Evolutionary conservation across 2,329 filamentous ascomycete species (phyloP).

Genomic region (Cercospora berteroae): DNA sequence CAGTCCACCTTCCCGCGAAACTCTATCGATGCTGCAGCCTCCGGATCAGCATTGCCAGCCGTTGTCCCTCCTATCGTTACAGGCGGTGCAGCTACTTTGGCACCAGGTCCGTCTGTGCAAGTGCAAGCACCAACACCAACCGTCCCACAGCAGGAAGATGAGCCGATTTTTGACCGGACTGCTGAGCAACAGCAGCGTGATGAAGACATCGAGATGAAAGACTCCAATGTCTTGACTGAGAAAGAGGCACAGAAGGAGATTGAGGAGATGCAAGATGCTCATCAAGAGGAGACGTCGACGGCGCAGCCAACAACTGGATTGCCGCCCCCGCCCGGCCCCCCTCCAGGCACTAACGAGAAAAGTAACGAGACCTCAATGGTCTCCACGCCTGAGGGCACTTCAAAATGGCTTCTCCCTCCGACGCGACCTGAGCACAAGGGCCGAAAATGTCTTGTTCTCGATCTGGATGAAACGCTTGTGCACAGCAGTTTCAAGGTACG

Average conservation of each 20-base stretch:
- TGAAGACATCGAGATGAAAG: slow-evolving; percentile 60
- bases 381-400: slow-evolving; percentile 49
- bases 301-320: slow-evolving; percentile 36
- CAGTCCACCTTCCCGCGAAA: slow-evolving; percentile 5
- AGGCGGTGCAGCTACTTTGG: background rate
- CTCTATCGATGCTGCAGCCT: background rate
- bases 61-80: slow-evolving; percentile 5
- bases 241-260: slow-evolving; percentile 46
- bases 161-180: slow-evolving; percentile 50
- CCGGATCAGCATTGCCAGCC: background rate
- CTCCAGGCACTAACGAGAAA: slow-evolving; percentile 24
- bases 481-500: slow-evolving; percentile 97
- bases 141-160: slow-evolving; percentile 40
- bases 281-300: slow-evolving; percentile 12
- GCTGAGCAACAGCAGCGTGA: slow-evolving; percentile 51
- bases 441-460: slow-evolving; percentile 90
- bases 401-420: slow-evolving; percentile 77
- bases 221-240: slow-evolving; percentile 50
- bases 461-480: slow-evolving; percentile 93
- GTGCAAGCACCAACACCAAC: slow-evolving; percentile 49
- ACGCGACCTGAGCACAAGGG: slow-evolving; percentile 76
- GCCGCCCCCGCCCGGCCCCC: slow-evolving; percentile 57
- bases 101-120: slow-evolving; percentile 37
- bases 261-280: slow-evolving; percentile 21
- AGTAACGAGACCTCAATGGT: slow-evolving; percentile 36